A percentile compares a stretch with the other conserved stretches of the same genome.
These are phyloP conservation scores for Trichosanthes cucumerina DNA, from an alignment of 306 rosid species.

Conservation along the genomic window DNA sequence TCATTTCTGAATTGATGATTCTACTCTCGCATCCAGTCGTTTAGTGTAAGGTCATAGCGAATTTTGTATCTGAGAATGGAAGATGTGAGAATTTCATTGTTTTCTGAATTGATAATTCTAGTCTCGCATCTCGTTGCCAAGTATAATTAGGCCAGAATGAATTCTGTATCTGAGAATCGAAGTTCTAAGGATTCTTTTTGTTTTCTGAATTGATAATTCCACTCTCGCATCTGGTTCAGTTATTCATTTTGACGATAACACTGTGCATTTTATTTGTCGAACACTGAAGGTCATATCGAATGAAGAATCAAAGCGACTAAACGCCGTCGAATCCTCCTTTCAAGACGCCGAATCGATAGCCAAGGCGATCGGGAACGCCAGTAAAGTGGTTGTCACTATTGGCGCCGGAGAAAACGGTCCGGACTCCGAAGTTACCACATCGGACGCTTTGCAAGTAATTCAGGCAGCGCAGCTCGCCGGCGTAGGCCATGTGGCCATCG, in stretches of 20 bases:
- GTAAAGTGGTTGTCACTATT: conserved; percentile 88
- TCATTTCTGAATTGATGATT: not conserved
- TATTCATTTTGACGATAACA: not conserved
- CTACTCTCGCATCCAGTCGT: not conserved
- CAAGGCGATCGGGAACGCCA: conserved; percentile 90
- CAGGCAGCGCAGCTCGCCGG: conserved; percentile 87
- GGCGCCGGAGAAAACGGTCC: conserved; percentile 76
- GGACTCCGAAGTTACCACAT: conserved; percentile 42
- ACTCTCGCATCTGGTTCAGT: not conserved
- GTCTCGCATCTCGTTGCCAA: not conserved
- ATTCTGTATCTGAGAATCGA: not conserved
- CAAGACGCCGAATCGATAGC: conserved; percentile 66
- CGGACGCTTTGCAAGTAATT: conserved; percentile 69
- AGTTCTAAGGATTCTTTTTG: not conserved
- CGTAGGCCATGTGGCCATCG: conserved; percentile 71
- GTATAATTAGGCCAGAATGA: conserved; percentile 43
- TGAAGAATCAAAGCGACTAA: conserved; percentile 77
- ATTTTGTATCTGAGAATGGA: not conserved
- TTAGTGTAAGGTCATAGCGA: conserved; percentile 44
- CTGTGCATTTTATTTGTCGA: not conserved
- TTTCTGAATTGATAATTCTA: not conserved
- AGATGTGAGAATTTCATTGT: not conserved
- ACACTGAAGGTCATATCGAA: conserved; percentile 62
- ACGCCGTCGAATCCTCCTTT: conserved; percentile 71
- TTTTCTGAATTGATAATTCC: not conserved